Base-by-base conservation (phyloP, 495 filamentous ascomycete species). In the Mycothermus thermophilus region DNA sequence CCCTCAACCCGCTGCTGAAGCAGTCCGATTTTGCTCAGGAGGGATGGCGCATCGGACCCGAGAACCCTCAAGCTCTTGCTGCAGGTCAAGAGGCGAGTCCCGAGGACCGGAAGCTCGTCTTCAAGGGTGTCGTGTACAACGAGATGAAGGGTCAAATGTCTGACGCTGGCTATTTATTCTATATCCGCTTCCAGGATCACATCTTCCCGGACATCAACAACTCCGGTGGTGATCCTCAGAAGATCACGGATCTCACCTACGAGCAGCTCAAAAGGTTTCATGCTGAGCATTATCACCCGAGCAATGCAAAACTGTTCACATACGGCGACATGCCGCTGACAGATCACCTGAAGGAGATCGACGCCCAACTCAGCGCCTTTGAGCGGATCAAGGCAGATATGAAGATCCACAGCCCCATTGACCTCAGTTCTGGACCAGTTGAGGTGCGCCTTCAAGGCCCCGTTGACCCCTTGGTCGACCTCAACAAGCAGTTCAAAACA, bases 121-220 rank as follows among this genome's bases (percentile, higher is more conserved):
- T 97, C 67, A 97, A 97, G 55, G 90, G 90, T 15, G 90, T 97
- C 8, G 90, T 97, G 15, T 97, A 97, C 58, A 97, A 97, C 50
- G 90, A 97, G 60, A 97, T 97, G 90, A 97, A 97, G 59, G 90
- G 90, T 0, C 85, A 94, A 51, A 93, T 96, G 74, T 96, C 90
- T 6, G 90, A 96, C 56, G 83, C 90, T 10, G 83, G 83, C 47
- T 96, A 97, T 55, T 67, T 96, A 3, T 97, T 79, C 61, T 95
- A 93, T 46, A 90, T 94, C 40, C 66, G 75, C 34, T 96, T 92
- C 51, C 83, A 90, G 51, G 84, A 97, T 42, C 84, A 88, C 56
- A 83, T 97, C 14, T 85, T 90, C 50, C 90, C 90, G 0, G 73
- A 77, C 10, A 78, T 97, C 43, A 79, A 96, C 58, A 94, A 97